Evolutionary conservation across 768 basidiomycete genomes (phyloP).

Genomic region (Hypsizygus marmoreus): DNA sequence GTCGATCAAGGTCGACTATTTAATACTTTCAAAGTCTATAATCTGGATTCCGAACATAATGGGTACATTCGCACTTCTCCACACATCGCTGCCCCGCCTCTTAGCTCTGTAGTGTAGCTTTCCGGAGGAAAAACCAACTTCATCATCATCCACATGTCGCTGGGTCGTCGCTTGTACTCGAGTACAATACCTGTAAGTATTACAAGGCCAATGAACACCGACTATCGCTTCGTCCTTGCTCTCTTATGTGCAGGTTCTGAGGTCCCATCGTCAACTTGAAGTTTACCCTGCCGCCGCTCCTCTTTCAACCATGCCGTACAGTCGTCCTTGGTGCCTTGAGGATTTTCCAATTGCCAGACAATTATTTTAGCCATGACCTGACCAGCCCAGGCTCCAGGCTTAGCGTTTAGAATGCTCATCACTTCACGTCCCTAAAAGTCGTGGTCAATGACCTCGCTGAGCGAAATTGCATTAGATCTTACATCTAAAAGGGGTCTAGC

Average conservation of each 20-base stretch:
- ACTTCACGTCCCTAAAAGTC: conserved; percentile 70
- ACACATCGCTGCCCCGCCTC: too few species aligned
- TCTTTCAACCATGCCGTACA: conserved; percentile 70
- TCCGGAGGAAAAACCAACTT: neutral
- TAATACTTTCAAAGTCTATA: too few species aligned
- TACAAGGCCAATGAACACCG: neutral
- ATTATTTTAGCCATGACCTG: conserved; percentile 64
- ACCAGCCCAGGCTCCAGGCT: conserved; percentile 73
- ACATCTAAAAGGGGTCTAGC: conserved; percentile 80
- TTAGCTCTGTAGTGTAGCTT: too few species aligned
- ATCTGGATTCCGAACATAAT: too few species aligned
- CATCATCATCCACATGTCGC: neutral
- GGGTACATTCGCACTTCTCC: too few species aligned
- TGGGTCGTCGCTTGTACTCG: neutral
- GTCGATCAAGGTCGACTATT: too few species aligned
- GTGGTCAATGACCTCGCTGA: conserved; percentile 6
- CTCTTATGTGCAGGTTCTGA: conserved; percentile 40
- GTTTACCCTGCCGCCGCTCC: conserved; percentile 50
- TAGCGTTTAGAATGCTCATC: conserved; percentile 50
- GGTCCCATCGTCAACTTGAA: conserved; percentile 30
- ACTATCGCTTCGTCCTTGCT: conserved; percentile 33
- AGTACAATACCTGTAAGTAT: neutral
- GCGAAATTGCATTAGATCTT: conserved; percentile 28
- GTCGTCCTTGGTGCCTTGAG: conserved; percentile 61
- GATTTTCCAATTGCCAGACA: conserved; percentile 86